A percentile compares a stretch with the other conserved stretches of the same genome.
phyloP scores from a whole-genome alignment of 352 stramenopile genomes.

The Phytopythium chamaehyphon region DNA sequence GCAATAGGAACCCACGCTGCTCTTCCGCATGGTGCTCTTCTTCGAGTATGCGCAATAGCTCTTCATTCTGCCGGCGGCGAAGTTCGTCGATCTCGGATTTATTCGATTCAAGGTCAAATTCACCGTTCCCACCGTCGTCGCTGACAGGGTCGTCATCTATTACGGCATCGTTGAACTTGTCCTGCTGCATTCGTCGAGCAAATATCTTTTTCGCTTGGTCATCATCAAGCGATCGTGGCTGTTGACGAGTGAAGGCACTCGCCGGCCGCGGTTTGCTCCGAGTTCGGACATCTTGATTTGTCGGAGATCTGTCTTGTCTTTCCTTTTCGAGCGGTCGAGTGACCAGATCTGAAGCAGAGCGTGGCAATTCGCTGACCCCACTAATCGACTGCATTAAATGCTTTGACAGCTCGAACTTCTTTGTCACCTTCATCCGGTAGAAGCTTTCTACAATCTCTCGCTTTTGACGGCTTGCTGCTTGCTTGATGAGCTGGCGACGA shows the following conservation, averaged over 20 bases:
- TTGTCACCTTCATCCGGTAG: constrained; percentile 81
- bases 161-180: background rate
- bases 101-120: constrained; percentile 16
- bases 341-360: constrained; percentile 28
- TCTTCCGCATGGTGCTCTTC: constrained; percentile 81
- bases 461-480: constrained; percentile 52
- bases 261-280: constrained; percentile 19
- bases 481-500: constrained; percentile 64
- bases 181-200: background rate
- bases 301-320: background rate
- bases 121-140: constrained; percentile 7
- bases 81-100: constrained; percentile 45
- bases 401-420: constrained; percentile 63
- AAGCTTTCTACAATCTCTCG: constrained; percentile 75
- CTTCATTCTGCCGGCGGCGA: constrained; percentile 60
- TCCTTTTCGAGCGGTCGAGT: constrained; percentile 24
- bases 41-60: constrained; percentile 64
- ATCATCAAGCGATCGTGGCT: background rate
- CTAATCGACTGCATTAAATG: constrained; percentile 28
- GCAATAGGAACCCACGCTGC: constrained; percentile 64
- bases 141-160: constrained; percentile 4
- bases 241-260: constrained; percentile 8
- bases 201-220: background rate
- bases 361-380: constrained; percentile 21
- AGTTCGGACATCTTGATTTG: background rate